Base-by-base conservation (phyloP, 2,329 filamentous ascomycete genomes). In the Lasiodiplodia theobromae region DNA sequence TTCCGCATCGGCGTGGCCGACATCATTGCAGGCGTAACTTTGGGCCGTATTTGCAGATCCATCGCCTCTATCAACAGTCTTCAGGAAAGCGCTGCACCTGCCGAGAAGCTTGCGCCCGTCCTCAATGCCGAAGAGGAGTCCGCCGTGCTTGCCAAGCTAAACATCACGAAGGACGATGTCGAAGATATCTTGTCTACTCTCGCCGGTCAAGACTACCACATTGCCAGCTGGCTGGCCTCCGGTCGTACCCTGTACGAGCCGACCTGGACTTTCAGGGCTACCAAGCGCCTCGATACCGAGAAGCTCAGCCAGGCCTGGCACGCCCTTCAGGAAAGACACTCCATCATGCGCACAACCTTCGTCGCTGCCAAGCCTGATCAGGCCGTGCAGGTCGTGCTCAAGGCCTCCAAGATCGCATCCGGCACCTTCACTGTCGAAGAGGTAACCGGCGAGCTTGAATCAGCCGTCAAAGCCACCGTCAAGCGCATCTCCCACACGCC, bases 331-430 rank as follows among this genome's bases (percentile, higher is more conserved):
- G 71, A 77, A 67, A 71, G 74, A 44, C 75, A 79, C 60, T 70
- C 76, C 0, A 74, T 79, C 14, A 69, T 80, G 54, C 74, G 79
- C 11, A 80, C 78, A 0, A 72, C 77, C 0, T 79, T 80, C 70
- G 74, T 73, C 25, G 73, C 76, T 4, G 67, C 71, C 7, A 74
- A 73, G 3, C 40, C 72, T 6, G 71, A 71, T 7, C 70, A 76
- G 40, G 71, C 71, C 25, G 68, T 77, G 2, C 78, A 80, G 58
- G 71, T 80, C 10, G 72, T 79, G 11, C 67, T 77, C 53, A 79
- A 76, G 31, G 47, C 73, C 4, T 69, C 71, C 0, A 40, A 58
- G 31, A 69, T 68, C 6, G 67, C 70, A 28, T 40, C 69, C 3
- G 65, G 68, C 5, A 73, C 71, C 3, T 78, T 77, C 70, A 71